Evolutionary conservation across 2,329 filamentous ascomycete genomes (phyloP).

Genomic region (Ceratocystis colombiana): DNA sequence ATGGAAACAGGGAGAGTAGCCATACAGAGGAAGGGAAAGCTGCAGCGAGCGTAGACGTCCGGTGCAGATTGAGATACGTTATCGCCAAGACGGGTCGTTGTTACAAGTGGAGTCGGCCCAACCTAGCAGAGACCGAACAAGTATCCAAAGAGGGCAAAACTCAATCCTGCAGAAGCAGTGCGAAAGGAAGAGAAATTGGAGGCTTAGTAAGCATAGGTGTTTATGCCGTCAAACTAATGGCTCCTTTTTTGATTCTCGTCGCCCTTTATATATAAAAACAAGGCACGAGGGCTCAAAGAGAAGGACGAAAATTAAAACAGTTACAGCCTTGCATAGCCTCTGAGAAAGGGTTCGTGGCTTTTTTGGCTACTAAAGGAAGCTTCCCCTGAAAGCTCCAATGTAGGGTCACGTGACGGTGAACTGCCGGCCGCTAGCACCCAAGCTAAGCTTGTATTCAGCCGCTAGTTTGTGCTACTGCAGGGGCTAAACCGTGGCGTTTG

Average conservation of each 20-base stretch:
- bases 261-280: not conserved
- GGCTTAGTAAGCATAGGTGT: not conserved
- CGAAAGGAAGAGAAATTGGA: not conserved
- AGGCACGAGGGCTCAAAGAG: not conserved
- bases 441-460: not conserved
- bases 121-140: not conserved
- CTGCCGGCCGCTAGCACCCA: too few species aligned
- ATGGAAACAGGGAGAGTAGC: not conserved
- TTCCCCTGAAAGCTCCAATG: not conserved
- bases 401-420: not conserved
- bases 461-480: not conserved
- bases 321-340: not conserved
- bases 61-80: too few species aligned
- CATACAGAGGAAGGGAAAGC: not conserved
- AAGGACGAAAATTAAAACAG: not conserved
- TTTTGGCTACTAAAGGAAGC: not conserved
- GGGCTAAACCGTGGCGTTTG: not conserved
- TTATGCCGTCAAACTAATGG: not conserved
- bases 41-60: too few species aligned
- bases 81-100: not conserved
- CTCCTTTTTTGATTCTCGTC: not conserved
- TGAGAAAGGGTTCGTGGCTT: not conserved
- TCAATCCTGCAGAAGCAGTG: not conserved
- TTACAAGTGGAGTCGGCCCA: not conserved
- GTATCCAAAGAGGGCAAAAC: not conserved